Evolutionary conservation across 179 eudicot species (phyloP).

Genomic region (Camellia oleifera): DNA sequence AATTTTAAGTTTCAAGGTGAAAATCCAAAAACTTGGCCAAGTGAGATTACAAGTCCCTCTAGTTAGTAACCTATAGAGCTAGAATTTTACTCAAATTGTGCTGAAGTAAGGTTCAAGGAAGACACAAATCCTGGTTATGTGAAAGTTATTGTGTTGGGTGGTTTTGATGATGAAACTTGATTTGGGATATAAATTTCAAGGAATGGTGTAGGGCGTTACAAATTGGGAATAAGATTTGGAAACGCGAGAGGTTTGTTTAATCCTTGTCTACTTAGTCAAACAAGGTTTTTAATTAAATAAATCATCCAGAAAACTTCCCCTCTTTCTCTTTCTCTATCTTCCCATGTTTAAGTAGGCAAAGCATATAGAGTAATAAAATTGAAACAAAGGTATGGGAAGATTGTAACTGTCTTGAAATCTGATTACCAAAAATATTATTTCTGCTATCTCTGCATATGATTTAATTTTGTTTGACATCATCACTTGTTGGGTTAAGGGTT

Average conservation of each 20-base stretch:
- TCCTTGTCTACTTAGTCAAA: slow-evolving; percentile 10
- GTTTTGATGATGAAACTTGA: too few relatives aligned
- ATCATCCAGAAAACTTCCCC: background rate
- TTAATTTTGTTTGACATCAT: background rate
- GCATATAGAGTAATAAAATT: too few relatives aligned
- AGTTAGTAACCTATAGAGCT: too few relatives aligned
- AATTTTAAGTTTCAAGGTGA: too few relatives aligned
- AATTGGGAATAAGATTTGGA: slow-evolving; percentile 69
- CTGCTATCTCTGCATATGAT: background rate
- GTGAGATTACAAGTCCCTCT: too few relatives aligned
- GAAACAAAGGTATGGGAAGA: background rate
- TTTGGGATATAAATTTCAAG: too few relatives aligned
- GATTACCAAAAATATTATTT: background rate
- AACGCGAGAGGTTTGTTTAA: slow-evolving; percentile 73
- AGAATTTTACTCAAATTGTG: too few relatives aligned
- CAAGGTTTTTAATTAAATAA: background rate
- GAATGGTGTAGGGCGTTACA: slow-evolving; percentile 21
- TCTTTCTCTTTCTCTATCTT: background rate
- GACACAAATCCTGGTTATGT: too few relatives aligned
- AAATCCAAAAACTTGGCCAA: too few relatives aligned
- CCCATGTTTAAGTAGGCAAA: background rate
- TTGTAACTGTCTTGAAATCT: background rate
- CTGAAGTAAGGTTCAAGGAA: too few relatives aligned
- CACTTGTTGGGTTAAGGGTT: background rate
- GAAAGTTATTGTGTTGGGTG: too few relatives aligned